Conservation (phyloP, 2,329 filamentous ascomycete genomes). For the Penicillium rolfsii region DNA sequence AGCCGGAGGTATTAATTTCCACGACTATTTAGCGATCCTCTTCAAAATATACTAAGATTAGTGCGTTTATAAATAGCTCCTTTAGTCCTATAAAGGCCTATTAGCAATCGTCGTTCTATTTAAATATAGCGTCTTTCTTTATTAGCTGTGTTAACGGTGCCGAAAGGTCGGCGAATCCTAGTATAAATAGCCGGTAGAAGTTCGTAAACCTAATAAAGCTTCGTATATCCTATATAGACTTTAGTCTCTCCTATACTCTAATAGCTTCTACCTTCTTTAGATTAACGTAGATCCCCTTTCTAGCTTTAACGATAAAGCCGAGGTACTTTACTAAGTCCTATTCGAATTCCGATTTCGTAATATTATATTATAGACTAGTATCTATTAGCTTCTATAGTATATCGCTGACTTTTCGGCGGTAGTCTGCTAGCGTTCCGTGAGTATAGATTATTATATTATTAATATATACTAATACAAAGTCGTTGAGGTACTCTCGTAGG, state of each 20-base stretch:
- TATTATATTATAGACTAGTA: background rate
- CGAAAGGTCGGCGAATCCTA: background rate
- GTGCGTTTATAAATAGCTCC: constrained; percentile 1
- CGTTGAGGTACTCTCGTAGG: no score
- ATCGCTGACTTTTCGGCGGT: background rate
- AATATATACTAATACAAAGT: background rate
- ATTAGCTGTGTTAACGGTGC: background rate
- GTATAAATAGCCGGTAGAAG: background rate
- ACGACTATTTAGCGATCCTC: background rate
- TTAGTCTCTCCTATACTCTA: background rate
- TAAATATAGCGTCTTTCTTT: background rate
- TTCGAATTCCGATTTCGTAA: background rate
- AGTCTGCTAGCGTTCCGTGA: background rate
- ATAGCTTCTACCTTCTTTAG: background rate
- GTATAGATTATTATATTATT: background rate
- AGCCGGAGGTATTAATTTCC: background rate
- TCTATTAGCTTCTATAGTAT: background rate
- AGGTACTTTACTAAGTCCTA: background rate
- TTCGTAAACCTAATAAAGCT: background rate
- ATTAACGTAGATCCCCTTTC: background rate
- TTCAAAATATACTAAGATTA: background rate
- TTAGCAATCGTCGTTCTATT: background rate
- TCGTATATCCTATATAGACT: background rate
- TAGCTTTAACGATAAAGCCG: background rate
- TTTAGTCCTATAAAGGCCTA: background rate